A percentile compares a stretch with the other conserved stretches of the same genome.
Conservation (phyloP, 2,329 filamentous ascomycete species). For the Penicillium sp. region DNA sequence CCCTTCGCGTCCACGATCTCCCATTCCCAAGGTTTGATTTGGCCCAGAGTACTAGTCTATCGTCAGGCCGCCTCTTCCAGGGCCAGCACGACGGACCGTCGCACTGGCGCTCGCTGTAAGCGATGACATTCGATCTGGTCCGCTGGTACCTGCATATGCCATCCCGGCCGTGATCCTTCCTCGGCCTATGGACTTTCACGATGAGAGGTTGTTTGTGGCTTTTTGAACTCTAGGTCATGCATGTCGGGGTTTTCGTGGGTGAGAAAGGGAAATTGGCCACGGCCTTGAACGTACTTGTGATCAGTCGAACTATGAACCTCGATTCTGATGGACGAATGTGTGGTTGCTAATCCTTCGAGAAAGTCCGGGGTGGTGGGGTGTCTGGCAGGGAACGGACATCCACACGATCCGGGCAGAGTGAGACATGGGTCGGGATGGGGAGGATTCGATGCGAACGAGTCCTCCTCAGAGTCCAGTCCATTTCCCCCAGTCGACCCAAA, state of each 20-base stretch:
- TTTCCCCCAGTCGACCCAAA: too few species aligned
- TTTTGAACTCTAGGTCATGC: not conserved
- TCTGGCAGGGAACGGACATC: not conserved
- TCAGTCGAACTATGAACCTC: not conserved
- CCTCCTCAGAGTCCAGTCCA: not conserved
- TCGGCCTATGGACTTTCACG: not conserved
- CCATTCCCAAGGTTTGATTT: not conserved
- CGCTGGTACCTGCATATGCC: conserved; percentile 4
- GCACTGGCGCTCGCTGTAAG: not conserved
- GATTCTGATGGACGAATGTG: not conserved
- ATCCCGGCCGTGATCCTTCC: not conserved
- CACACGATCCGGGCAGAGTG: conserved; percentile 2
- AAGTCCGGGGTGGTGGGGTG: not conserved
- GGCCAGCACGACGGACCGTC: not conserved
- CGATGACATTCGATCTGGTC: not conserved
- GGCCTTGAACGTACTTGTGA: not conserved
- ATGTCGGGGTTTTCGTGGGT: not conserved
- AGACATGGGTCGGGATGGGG: not conserved
- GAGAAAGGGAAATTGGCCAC: too few species aligned
- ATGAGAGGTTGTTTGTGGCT: not conserved
- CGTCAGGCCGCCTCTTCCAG: too few species aligned
- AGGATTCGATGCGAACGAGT: not conserved
- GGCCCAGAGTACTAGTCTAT: not conserved
- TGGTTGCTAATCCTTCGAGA: not conserved
- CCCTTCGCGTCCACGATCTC: not conserved